These are phyloP conservation scores for Conticribra weissflogii DNA, from an alignment of 108 stramenopile species.

Conservation along the genomic window DNA sequence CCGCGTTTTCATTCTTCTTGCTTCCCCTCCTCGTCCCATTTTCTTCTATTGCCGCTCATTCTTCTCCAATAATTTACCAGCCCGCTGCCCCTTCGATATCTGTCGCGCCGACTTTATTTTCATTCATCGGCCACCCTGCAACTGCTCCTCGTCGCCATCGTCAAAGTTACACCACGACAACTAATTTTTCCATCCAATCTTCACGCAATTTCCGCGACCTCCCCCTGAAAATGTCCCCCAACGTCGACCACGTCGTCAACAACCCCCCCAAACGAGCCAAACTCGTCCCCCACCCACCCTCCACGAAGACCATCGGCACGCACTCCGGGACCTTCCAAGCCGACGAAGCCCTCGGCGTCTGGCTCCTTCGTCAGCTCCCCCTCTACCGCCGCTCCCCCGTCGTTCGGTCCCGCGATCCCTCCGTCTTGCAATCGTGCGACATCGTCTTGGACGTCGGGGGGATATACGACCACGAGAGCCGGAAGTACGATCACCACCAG, in stretches of 20 bases:
- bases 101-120: too few species aligned
- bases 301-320: slow-evolving; percentile 80
- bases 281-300: slow-evolving; percentile 38
- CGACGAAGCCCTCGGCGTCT: slow-evolving; percentile 96
- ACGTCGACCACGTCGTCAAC: slow-evolving; percentile 12
- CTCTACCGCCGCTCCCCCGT: slow-evolving; percentile 79
- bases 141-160: too few species aligned
- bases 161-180: too few species aligned
- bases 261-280: slow-evolving; percentile 59
- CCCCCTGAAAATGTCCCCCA: too few species aligned
- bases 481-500: slow-evolving; percentile 98
- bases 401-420: slow-evolving; percentile 86
- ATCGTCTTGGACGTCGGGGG: slow-evolving; percentile 99
- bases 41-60: too few species aligned
- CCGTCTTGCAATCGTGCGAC: slow-evolving; percentile 77
- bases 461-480: slow-evolving; percentile 82
- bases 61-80: too few species aligned
- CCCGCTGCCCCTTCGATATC: too few species aligned
- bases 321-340: slow-evolving; percentile 96
- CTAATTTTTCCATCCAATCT: too few species aligned
- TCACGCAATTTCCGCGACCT: too few species aligned
- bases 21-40: too few species aligned
- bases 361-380: slow-evolving; percentile 82
- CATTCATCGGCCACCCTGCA: too few species aligned
- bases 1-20: too few species aligned